Evolutionary conservation across 1,284 basidiomycete species (phyloP), one percentile per base, ranked within the genome.

Genomic region (Apiotrichum veenhuisii): DNA sequence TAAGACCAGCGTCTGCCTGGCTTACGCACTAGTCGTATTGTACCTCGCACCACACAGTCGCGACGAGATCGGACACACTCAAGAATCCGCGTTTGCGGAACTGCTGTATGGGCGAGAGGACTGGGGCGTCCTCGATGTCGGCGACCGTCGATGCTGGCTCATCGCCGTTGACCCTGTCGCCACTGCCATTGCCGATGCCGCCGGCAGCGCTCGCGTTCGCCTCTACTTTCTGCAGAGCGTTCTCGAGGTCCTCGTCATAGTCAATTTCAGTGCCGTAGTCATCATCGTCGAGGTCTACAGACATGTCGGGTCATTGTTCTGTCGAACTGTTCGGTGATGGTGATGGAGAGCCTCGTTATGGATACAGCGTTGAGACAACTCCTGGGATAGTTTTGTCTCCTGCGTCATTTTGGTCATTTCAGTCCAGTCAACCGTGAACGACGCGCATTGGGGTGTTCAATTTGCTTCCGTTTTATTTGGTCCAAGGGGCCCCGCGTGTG

Each of bases 11-110:
- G 33, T 18, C 2, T 3, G 8, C 1, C 14, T 10, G 17, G 2
- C 0, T 20, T 14, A 43, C 72, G 49, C 50, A 76, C 74, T 76
- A 76, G 59, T 76, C 73, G 54, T 71, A 77, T 72, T 75, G 57
- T 7, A 77, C 71, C 57, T 80, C 78, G 55, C 78, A 79, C 79
- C 54, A 91, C 55, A 79, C 68, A 1, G 81, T 80, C 4, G 75
- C 77, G 0, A 79, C 79, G 4, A 83, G 72, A 64, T 83, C 82
- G 1, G 81, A 77, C 2, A 83, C 82, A 50, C 72, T 75, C 37
- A 77, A 63, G 52, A 60, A 71, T 4, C 70, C 70, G 37, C 71
- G 65, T 47, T 64, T 67, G 27, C 74, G 62, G 48, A 75, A 76
- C 53, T 64, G 47, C 8, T 59, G 48, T 27, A 72, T 68, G 0